phyloP scores from a whole-genome alignment of 2,329 filamentous ascomycete genomes.

The Fusarium praegraminearum region DNA sequence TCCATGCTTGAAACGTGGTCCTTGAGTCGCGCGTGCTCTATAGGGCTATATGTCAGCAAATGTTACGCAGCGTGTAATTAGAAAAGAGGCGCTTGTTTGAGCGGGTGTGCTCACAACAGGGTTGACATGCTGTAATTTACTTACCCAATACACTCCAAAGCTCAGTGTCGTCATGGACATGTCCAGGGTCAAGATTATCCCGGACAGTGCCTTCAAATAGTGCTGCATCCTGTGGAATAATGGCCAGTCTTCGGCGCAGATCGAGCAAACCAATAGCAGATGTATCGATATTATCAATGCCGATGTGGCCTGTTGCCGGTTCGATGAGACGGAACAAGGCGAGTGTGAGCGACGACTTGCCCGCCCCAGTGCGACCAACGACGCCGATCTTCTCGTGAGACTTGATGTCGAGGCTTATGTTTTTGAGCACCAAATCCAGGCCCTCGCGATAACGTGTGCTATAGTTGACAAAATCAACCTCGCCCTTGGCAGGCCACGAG shows the following conservation, averaged over 20 bases:
- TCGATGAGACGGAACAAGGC: slow-evolving; percentile 97
- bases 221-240: slow-evolving; percentile 97
- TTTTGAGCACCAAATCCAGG: slow-evolving; percentile 91
- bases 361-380: slow-evolving; percentile 93
- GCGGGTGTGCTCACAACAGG: slow-evolving; percentile 16
- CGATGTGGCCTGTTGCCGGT: slow-evolving; percentile 82
- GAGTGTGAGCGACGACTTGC: slow-evolving; percentile 93
- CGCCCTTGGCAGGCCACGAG: slow-evolving; percentile 91
- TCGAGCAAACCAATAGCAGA: slow-evolving; percentile 91
- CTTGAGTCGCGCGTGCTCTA: slow-evolving; percentile 92
- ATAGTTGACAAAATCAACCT: slow-evolving; percentile 91
- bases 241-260: slow-evolving; percentile 87
- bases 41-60: slow-evolving; percentile 37
- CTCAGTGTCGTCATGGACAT: slow-evolving; percentile 96
- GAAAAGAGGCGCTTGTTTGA: slow-evolving; percentile 22
- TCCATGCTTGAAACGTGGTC: slow-evolving; percentile 89
- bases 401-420: slow-evolving; percentile 92
- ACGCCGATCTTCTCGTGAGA: slow-evolving; percentile 98
- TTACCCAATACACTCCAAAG: slow-evolving; percentile 93
- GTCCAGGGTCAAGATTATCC: slow-evolving; percentile 94
- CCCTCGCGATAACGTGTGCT: slow-evolving; percentile 92
- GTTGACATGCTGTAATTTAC: slow-evolving; percentile 50
- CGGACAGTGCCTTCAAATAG: slow-evolving; percentile 93
- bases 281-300: slow-evolving; percentile 90
- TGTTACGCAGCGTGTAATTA: slow-evolving; percentile 36